phyloP scores from a whole-genome alignment of 805 yeast species.

The Sugiyamaella mastotermitis region DNA sequence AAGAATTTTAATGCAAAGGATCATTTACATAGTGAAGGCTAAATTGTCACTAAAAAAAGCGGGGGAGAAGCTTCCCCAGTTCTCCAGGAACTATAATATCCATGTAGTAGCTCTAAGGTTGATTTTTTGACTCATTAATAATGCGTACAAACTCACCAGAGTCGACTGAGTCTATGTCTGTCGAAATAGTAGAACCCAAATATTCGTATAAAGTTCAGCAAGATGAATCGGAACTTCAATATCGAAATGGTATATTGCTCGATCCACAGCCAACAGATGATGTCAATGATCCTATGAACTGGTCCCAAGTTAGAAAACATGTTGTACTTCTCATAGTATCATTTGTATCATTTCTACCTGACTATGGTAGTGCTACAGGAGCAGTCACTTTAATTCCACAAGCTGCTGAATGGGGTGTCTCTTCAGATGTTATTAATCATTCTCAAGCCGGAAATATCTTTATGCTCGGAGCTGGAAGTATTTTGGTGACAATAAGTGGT shows the following conservation, averaged over 20 bases:
- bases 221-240: too few species aligned
- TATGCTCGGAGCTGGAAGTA: slow-evolving; percentile 7
- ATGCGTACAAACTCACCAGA: too few species aligned
- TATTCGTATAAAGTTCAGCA: too few species aligned
- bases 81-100: too few species aligned
- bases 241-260: not conserved
- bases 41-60: too few species aligned
- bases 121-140: too few species aligned
- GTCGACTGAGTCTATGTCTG: too few species aligned
- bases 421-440: slow-evolving; percentile 5
- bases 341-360: slow-evolving; percentile 4
- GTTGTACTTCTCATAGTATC: slow-evolving; percentile 1
- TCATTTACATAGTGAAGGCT: too few species aligned
- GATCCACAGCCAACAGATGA: slow-evolving; percentile 62
- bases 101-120: too few species aligned
- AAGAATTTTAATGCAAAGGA: too few species aligned
- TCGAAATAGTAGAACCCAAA: too few species aligned
- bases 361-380: slow-evolving; percentile 6
- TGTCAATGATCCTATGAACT: slow-evolving; percentile 65
- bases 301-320: slow-evolving; percentile 46
- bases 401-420: slow-evolving; percentile 2
- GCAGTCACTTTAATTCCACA: slow-evolving; percentile 8
- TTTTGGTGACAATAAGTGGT: slow-evolving; percentile 5
- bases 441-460: slow-evolving; percentile 8
- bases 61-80: too few species aligned